These are phyloP conservation scores for Dalechampia spathulata DNA, from an alignment of 441 rosid genomes.

Conservation along the genomic window DNA sequence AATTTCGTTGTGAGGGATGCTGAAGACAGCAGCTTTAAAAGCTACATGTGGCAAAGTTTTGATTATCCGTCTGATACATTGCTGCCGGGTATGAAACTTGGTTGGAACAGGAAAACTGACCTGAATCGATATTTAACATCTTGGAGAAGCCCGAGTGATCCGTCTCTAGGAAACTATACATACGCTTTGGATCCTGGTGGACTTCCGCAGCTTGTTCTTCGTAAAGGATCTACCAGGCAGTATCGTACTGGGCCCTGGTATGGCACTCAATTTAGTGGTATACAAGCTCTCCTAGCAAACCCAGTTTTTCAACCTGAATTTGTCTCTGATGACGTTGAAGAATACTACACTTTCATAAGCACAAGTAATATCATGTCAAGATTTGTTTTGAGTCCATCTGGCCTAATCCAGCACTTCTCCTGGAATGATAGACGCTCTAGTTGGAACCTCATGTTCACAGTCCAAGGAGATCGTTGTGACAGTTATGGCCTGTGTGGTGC, in stretches of 20 bases:
- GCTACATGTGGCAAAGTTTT: constrained; percentile 6
- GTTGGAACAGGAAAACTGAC: constrained; percentile 11
- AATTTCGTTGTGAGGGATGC: constrained; percentile 8
- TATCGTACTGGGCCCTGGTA: constrained; percentile 76
- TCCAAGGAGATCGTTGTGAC: constrained; percentile 62
- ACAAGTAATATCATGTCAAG: constrained; percentile 23
- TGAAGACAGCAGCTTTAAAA: neutral
- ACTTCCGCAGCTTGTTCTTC: constrained; percentile 42
- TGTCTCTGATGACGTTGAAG: constrained; percentile 25
- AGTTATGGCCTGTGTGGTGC: constrained; percentile 41
- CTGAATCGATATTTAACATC: constrained; percentile 6
- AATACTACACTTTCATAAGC: constrained; percentile 32
- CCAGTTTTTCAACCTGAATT: constrained; percentile 34
- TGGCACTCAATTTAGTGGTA: constrained; percentile 57
- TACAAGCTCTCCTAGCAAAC: constrained; percentile 45
- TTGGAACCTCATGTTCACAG: constrained; percentile 52
- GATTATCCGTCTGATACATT: constrained; percentile 11
- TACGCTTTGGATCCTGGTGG: constrained; percentile 38
- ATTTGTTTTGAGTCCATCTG: constrained; percentile 24
- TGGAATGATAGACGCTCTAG: constrained; percentile 35
- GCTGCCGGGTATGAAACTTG: constrained; percentile 15
- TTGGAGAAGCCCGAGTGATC: constrained; percentile 27
- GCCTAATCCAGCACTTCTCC: constrained; percentile 36
- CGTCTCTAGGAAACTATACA: constrained; percentile 35
- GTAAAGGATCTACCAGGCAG: constrained; percentile 12